Evolutionary conservation across 805 yeast species (phyloP).

Genomic region (Starmera amethionina): DNA sequence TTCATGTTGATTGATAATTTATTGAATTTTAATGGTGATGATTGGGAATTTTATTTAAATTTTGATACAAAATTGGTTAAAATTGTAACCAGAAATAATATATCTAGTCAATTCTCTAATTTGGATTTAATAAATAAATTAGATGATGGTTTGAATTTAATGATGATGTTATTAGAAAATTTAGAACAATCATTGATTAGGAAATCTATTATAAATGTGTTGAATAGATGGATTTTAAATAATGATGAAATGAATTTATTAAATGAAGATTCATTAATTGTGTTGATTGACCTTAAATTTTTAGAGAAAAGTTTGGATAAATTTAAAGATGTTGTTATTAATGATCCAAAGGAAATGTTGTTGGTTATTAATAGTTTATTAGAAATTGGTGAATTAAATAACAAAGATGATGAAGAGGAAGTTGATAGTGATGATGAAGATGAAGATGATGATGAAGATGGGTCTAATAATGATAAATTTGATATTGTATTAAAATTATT

Average conservation of each 20-base stretch:
- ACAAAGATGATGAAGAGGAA: slow-evolving; percentile 15
- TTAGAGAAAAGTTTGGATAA: slow-evolving; percentile 51
- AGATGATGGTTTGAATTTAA: slow-evolving; percentile 31
- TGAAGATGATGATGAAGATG: slow-evolving; percentile 16
- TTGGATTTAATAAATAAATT: slow-evolving; percentile 32
- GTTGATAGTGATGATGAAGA: slow-evolving; percentile 31
- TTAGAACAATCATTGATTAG: slow-evolving; percentile 38
- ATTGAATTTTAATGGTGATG: slow-evolving; percentile 23
- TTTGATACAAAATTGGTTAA: slow-evolving; percentile 26
- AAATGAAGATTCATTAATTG: slow-evolving; percentile 35
- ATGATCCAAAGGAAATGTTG: slow-evolving; percentile 44
- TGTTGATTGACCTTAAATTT: slow-evolving; percentile 51
- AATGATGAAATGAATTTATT: slow-evolving; percentile 5
- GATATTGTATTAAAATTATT: slow-evolving; percentile 27
- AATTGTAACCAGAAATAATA: slow-evolving; percentile 9
- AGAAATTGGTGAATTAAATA: slow-evolving; percentile 5
- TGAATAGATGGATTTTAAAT: slow-evolving; percentile 51
- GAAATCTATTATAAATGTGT: slow-evolving; percentile 35
- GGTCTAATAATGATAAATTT: slow-evolving; percentile 19
- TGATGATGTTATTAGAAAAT: slow-evolving; percentile 35
- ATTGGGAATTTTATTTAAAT: slow-evolving; percentile 25
- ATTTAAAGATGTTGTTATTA: slow-evolving; percentile 40
- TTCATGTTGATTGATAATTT: slow-evolving; percentile 20
- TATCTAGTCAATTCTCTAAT: slow-evolving; percentile 4
- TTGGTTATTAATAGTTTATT: slow-evolving; percentile 36